Evolutionary conservation across 202 grass and related monocot genomes (phyloP).

Genomic region (Zizania palustris): DNA sequence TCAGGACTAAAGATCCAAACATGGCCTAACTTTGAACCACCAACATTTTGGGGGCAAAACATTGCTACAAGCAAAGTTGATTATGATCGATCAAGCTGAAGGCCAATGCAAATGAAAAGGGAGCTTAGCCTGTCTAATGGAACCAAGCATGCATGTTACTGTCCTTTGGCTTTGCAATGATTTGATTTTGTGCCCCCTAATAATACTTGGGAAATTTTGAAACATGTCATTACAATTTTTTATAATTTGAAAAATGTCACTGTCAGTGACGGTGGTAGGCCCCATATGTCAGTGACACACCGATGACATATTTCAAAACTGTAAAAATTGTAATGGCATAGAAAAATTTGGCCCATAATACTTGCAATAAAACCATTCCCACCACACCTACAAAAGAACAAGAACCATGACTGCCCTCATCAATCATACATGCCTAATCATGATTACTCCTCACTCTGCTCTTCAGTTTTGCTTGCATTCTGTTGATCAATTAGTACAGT

Average conservation of each 20-base stretch:
- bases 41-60: not conserved
- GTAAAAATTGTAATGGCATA: no score
- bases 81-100: not conserved
- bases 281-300: no score
- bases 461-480: not conserved
- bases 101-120: not conserved
- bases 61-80: not conserved
- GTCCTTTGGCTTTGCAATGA: not conserved
- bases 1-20: no score
- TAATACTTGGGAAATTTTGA: no score
- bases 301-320: no score
- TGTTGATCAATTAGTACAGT: not conserved
- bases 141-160: conserved; percentile 4
- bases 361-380: conserved; percentile 5
- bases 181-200: conserved; percentile 8
- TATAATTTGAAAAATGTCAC: no score
- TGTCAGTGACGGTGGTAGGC: no score
- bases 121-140: not conserved
- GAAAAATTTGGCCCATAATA: no score
- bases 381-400: not conserved
- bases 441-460: not conserved
- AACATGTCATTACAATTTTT: no score
- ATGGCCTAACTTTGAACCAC: conserved; percentile 27
- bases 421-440: not conserved
- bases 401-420: not conserved